These are phyloP conservation scores for Vairimorpha necatrix DNA, from an alignment of 371 early-diverging fungal species.

Conservation along the genomic window DNA sequence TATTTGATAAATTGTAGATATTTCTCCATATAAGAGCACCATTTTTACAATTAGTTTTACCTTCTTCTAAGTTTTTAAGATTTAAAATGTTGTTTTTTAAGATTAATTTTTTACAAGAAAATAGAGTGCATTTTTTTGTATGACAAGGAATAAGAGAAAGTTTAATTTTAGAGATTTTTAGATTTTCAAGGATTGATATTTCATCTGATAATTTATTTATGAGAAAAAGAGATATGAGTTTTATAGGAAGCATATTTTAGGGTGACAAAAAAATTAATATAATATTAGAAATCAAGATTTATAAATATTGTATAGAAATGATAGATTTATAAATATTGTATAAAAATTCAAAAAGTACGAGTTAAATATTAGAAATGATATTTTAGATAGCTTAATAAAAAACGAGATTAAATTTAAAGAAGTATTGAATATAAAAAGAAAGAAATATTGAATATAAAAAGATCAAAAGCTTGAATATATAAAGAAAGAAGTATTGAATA, in stretches of 20 bases:
- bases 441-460: too few relatives aligned
- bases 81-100: neutral
- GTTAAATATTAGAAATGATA: too few relatives aligned
- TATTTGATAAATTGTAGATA: neutral
- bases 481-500: too few relatives aligned
- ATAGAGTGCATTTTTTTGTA: neutral
- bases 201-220: neutral
- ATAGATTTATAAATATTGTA: too few relatives aligned
- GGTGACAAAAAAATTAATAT: too few relatives aligned
- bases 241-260: neutral
- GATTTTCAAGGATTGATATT: neutral
- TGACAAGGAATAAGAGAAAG: neutral
- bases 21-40: neutral
- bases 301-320: too few relatives aligned
- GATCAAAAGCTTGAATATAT: too few relatives aligned
- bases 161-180: neutral
- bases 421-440: too few relatives aligned
- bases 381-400: too few relatives aligned
- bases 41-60: neutral
- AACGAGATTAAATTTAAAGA: too few relatives aligned
- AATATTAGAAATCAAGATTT: too few relatives aligned
- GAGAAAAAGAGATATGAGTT: neutral
- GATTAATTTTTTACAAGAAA: neutral
- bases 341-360: too few relatives aligned
- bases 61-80: neutral